phyloP scores from a whole-genome alignment of 2,329 filamentous ascomycete species.

The Pyrenochaeta sp. region DNA sequence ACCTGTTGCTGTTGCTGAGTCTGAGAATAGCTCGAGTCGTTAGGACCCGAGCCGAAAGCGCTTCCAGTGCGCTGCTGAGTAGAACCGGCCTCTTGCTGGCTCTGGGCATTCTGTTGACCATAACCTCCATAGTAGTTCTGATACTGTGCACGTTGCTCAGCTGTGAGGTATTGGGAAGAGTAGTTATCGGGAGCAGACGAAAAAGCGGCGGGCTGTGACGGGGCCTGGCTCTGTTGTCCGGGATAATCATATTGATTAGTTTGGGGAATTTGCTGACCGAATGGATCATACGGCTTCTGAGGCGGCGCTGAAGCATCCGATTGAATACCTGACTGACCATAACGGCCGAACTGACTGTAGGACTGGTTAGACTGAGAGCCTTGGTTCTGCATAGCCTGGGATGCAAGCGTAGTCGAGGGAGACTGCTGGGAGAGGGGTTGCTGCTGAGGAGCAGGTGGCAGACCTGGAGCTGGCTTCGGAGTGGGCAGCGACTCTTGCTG shows the following conservation, averaged over 20 bases:
- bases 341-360: slow-evolving; percentile 74
- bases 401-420: slow-evolving; percentile 56
- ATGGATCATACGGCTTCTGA: slow-evolving; percentile 88
- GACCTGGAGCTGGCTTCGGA: slow-evolving; percentile 67
- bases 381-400: slow-evolving; percentile 63
- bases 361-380: slow-evolving; percentile 52
- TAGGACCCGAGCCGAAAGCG: slow-evolving; percentile 71
- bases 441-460: slow-evolving; percentile 66
- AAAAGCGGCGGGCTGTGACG: slow-evolving; percentile 70
- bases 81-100: slow-evolving; percentile 73
- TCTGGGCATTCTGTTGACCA: slow-evolving; percentile 57
- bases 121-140: slow-evolving; percentile 69
- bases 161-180: slow-evolving; percentile 79
- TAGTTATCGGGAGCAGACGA: slow-evolving; percentile 81
- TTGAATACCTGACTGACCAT: slow-evolving; percentile 66
- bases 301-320: slow-evolving; percentile 67
- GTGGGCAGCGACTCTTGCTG: slow-evolving; percentile 53
- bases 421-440: slow-evolving; percentile 54
- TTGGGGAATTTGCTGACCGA: slow-evolving; percentile 72
- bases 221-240: slow-evolving; percentile 61
- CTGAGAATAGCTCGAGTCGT: slow-evolving; percentile 68
- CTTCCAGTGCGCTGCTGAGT: slow-evolving; percentile 79
- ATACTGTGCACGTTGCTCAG: slow-evolving; percentile 77
- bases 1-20: slow-evolving; percentile 68
- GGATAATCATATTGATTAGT: slow-evolving; percentile 58